These are phyloP conservation scores for Hemisphaericaspora subhashii DNA, from an alignment of 1,139 yeast species.

Conservation along the genomic window DNA sequence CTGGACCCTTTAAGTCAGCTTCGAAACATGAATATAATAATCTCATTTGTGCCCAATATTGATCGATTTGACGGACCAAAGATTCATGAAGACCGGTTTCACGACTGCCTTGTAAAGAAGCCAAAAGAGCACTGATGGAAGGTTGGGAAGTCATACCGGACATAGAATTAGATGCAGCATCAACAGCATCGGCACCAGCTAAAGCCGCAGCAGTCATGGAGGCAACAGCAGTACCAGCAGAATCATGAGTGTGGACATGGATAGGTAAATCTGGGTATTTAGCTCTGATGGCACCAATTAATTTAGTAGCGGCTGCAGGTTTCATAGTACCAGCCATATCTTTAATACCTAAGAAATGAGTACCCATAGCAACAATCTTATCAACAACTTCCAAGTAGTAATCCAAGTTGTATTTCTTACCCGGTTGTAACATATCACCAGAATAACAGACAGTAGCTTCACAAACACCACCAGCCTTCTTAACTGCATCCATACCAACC, in stretches of 20 bases:
- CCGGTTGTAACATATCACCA: slow-evolving; percentile 95
- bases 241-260: slow-evolving; percentile 98
- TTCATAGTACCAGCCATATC: slow-evolving; percentile 99
- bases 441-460: slow-evolving; percentile 98
- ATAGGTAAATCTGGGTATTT: slow-evolving; percentile 92
- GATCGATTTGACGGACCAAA: slow-evolving; percentile 78
- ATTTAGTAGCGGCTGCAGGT: slow-evolving; percentile 85
- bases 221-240: slow-evolving; percentile 99
- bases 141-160: slow-evolving; percentile 99
- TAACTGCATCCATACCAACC: slow-evolving; percentile 97
- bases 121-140: slow-evolving; percentile 86
- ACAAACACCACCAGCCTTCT: slow-evolving; percentile 97
- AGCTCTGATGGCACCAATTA: slow-evolving; percentile 78
- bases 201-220: slow-evolving; percentile 92
- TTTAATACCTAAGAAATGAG: slow-evolving; percentile 94
- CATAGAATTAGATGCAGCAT: slow-evolving; percentile 95
- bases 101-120: slow-evolving; percentile 85
- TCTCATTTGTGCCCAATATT: slow-evolving; percentile 99
- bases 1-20: slow-evolving; percentile 98
- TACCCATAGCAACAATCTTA: slow-evolving; percentile 87
- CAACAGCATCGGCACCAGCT: slow-evolving; percentile 98
- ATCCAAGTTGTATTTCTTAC: slow-evolving; percentile 91
- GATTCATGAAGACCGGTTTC: slow-evolving; percentile 70
- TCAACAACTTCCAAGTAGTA: slow-evolving; percentile 84
- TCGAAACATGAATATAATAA: slow-evolving; percentile 94